phyloP scores from a whole-genome alignment of 192 early-diverging fungal genomes.

The Geranomyces michiganensis region DNA sequence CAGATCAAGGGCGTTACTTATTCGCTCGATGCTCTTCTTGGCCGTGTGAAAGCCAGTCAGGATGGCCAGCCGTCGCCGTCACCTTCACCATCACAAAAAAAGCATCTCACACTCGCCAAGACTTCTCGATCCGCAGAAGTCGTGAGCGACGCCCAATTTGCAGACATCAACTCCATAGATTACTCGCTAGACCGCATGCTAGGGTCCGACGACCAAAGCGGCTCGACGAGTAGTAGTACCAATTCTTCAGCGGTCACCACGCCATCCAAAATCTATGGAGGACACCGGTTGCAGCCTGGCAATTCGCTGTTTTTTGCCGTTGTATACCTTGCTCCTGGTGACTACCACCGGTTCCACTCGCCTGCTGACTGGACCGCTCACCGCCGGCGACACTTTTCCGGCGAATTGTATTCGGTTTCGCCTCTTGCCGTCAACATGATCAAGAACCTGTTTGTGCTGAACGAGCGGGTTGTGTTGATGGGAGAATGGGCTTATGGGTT shows the following conservation, averaged over 20 bases:
- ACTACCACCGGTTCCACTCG: slow-evolving; percentile 99
- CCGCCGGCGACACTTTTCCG: slow-evolving; percentile 86
- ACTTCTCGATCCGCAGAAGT: slow-evolving; percentile 64
- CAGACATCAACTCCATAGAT: slow-evolving; percentile 81
- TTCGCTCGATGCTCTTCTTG: slow-evolving; percentile 84
- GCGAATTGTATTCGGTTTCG: slow-evolving; percentile 94
- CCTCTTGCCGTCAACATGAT: slow-evolving; percentile 85
- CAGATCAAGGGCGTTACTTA: slow-evolving; percentile 96
- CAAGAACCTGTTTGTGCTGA: slow-evolving; percentile 91
- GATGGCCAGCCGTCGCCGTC: neutral
- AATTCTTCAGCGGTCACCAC: neutral
- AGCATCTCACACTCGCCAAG: slow-evolving; percentile 32
- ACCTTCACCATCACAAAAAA: neutral
- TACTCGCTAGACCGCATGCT: slow-evolving; percentile 80
- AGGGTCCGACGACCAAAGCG: slow-evolving; percentile 47
- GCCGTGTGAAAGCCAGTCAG: slow-evolving; percentile 39
- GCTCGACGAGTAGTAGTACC: neutral
- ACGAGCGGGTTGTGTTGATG: slow-evolving; percentile 92
- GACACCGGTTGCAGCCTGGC: slow-evolving; percentile 55
- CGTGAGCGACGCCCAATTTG: slow-evolving; percentile 81
- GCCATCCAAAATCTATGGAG: slow-evolving; percentile 9
- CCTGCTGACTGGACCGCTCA: slow-evolving; percentile 94
- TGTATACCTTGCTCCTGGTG: slow-evolving; percentile 96
- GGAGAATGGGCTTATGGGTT: slow-evolving; percentile 94
- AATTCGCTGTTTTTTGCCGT: slow-evolving; percentile 88